Evolutionary conservation across 2,329 filamentous ascomycete genomes (phyloP).

Genomic region (Calonectria pseudoturangicola): DNA sequence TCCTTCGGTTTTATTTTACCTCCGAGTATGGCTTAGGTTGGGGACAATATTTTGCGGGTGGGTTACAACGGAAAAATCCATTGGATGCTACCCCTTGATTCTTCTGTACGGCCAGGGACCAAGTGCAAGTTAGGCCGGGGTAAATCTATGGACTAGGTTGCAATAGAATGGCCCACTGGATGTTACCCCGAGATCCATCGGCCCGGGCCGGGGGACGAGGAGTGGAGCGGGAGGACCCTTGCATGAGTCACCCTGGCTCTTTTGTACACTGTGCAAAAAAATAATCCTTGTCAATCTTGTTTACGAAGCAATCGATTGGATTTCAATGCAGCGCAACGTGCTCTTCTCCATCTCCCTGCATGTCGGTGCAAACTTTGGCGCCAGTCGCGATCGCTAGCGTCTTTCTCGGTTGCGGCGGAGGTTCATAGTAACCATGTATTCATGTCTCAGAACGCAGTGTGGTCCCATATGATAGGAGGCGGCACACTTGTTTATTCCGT

Average conservation of each 20-base stretch:
- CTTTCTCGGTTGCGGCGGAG: not conserved
- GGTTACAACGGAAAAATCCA: not conserved
- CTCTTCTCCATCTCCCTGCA: no score
- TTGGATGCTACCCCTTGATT: not conserved
- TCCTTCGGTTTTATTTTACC: not conserved
- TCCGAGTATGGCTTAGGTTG: not conserved
- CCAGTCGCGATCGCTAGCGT: no score
- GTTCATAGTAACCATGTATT: not conserved
- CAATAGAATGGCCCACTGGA: not conserved
- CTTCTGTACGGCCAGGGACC: not conserved
- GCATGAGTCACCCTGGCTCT: not conserved
- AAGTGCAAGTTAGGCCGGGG: no score
- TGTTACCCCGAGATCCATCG: not conserved
- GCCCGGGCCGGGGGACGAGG: not conserved
- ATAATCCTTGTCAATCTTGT: not conserved
- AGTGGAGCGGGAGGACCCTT: not conserved
- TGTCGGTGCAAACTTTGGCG: no score
- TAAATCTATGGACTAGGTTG: not conserved
- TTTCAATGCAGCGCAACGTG: not conserved
- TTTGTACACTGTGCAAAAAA: slow-evolving; percentile 12
- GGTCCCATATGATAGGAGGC: not conserved
- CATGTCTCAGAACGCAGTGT: slow-evolving; percentile 1
- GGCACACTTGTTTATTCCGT: not conserved
- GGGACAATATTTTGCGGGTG: not conserved
- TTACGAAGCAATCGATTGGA: not conserved